These are phyloP conservation scores for Tetracladium setigerum DNA, from an alignment of 495 filamentous ascomycete genomes.

Conservation along the genomic window DNA sequence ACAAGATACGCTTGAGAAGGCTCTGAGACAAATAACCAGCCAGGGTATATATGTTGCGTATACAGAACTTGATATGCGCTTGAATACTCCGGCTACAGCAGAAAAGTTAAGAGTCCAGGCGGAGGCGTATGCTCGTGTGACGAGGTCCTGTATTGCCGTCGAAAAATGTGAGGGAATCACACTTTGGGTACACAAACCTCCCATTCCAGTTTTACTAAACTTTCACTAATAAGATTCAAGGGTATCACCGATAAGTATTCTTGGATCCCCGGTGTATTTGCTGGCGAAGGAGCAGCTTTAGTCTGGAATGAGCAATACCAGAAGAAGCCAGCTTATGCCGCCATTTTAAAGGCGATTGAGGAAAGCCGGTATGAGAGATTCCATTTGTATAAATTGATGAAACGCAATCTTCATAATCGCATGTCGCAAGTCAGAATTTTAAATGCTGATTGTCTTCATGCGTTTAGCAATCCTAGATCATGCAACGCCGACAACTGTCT, in stretches of 20 bases:
- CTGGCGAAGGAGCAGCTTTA: conserved; percentile 41
- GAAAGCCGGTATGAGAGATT: too few species aligned
- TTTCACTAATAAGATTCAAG: too few species aligned
- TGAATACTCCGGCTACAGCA: neutral
- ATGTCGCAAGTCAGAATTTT: too few species aligned
- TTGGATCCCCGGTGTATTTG: conserved; percentile 49
- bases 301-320: conserved; percentile 46
- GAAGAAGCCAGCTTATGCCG: conserved; percentile 49
- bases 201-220: neutral
- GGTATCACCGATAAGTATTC: conserved; percentile 35
- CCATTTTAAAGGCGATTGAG: conserved; percentile 22
- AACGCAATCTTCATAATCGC: too few species aligned
- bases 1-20: too few species aligned
- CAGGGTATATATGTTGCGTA: conserved; percentile 50
- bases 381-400: too few species aligned
- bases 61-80: conserved; percentile 54
- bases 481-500: conserved; percentile 20
- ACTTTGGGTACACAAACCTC: conserved; percentile 45
- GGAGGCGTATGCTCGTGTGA: neutral
- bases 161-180: conserved; percentile 54
- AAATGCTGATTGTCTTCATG: too few species aligned
- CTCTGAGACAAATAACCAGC: conserved; percentile 19
- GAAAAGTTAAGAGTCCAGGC: too few species aligned
- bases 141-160: conserved; percentile 44
- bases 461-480: too few species aligned